Percentiles rank a stretch among this genome's conserved stretches.
Evolutionary conservation across 768 basidiomycete species (phyloP).

Genomic region (Lanmaoa rubissima): DNA sequence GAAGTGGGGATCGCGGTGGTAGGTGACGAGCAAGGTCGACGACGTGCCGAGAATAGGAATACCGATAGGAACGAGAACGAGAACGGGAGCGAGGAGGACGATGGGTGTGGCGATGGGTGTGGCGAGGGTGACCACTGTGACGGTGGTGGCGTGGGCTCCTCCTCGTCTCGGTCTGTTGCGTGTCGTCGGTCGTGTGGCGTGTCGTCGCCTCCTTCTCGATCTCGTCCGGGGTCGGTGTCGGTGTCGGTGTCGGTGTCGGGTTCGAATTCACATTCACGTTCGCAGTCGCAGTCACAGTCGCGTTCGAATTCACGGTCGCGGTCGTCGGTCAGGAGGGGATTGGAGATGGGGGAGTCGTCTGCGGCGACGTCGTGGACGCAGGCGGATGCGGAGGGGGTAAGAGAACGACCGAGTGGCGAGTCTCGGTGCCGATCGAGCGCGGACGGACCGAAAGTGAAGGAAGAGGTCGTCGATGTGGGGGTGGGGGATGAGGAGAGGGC

Average conservation of each 20-base stretch:
- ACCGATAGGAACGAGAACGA: not conserved
- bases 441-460: not conserved
- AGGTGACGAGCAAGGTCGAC: not conserved
- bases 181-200: not conserved
- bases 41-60: not conserved
- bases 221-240: not conserved
- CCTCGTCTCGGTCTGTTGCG: not conserved
- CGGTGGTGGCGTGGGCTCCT: not conserved
- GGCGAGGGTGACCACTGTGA: not conserved
- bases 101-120: not conserved
- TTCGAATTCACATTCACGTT: constrained; percentile 5
- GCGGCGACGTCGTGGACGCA: constrained; percentile 30
- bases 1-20: not conserved
- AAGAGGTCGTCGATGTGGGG: not conserved
- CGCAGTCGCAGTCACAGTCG: constrained; percentile 11
- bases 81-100: not conserved
- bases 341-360: constrained; percentile 22
- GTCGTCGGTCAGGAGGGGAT: constrained; percentile 17
- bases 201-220: not conserved
- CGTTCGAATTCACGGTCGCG: not conserved
- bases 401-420: not conserved
- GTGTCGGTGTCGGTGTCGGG: not conserved
- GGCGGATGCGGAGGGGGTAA: constrained; percentile 8
- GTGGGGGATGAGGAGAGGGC: not conserved
- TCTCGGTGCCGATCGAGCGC: not conserved